Evolutionary conservation across 768 basidiomycete genomes (phyloP), one percentile per base, ranked within the genome.

Genomic region (Xerocomus potaroensis): DNA sequence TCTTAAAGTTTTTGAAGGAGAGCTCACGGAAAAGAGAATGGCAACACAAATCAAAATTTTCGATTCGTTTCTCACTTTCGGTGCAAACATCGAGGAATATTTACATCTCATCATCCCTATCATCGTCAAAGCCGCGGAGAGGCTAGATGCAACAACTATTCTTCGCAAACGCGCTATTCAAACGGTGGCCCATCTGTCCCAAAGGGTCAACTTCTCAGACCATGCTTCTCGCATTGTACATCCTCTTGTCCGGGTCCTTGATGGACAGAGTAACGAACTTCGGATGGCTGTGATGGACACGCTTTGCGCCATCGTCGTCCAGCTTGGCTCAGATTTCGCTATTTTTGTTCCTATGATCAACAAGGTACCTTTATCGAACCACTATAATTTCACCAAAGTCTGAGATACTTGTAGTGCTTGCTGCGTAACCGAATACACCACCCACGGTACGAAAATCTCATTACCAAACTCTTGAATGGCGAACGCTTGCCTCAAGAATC

Each of bases 291-390:
- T 94, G 8, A 86, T 98, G 83, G 93, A 97, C 50, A 90, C 93
- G 0, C 70, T 99, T 2, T 96, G 91, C 63, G 88, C 93, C 1
- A 73, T 98, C 32, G 84, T 97, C 31, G 76, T 91, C 30, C 96
- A 99, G 59, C 80, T 99, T 43, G 94, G 94, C 1, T 84, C 94
- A 0, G 95, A 98, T 63, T 99, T 94, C 56, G 93, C 96, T 4
- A 91, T 99, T 35, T 99, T 98, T 58, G 89, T 98, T 29, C 93
- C 96, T 1, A 94, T 94, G 55, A 89, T 99, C 54, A 91, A 91
- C 66, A 97, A 98, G 77, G 94, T 89, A 54, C 10, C 41, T 33
- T 34, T 24, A 23, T 23, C 45, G 24, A 24, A 19, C 26, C 9
- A 12, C 26, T 26, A 45, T 30, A 19, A 18, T 45, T 43, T 15